phyloP scores from a whole-genome alignment of 2,329 filamentous ascomycete species.

The Penicillium janthinellum region DNA sequence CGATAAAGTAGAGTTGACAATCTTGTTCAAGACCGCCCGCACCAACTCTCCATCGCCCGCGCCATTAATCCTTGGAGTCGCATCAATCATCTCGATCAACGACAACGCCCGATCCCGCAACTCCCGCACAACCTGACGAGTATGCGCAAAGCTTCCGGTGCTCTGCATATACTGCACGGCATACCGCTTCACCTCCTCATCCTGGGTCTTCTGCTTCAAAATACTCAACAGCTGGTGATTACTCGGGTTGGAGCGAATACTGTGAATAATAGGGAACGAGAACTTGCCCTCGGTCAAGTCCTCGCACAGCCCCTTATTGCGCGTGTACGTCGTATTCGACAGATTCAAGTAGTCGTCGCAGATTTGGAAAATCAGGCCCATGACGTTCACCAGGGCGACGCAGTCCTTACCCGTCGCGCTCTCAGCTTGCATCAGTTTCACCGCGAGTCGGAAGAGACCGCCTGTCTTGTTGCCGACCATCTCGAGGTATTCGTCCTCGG shows the following conservation, averaged over 20 bases:
- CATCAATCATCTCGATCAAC: conserved; percentile 66
- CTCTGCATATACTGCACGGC: conserved; percentile 88
- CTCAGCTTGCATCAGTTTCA: conserved; percentile 51
- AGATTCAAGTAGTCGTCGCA: conserved; percentile 86
- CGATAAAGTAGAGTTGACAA: conserved; percentile 50
- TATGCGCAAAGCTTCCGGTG: conserved; percentile 88
- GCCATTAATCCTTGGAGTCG: conserved; percentile 45
- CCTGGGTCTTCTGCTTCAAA: conserved; percentile 81
- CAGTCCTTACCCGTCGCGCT: conserved; percentile 44
- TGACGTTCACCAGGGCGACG: conserved; percentile 67
- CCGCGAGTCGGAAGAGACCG: conserved; percentile 49
- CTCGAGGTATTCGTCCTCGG: conserved; percentile 50
- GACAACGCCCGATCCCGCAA: conserved; percentile 65
- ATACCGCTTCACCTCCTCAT: conserved; percentile 87
- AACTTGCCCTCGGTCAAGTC: conserved; percentile 97
- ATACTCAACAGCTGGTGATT: conserved; percentile 82
- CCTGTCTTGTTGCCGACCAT: conserved; percentile 56
- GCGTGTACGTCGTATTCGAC: conserved; percentile 67
- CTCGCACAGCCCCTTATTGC: conserved; percentile 92
- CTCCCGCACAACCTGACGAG: conserved; percentile 65
- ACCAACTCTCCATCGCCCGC: conserved; percentile 60
- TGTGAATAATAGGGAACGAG: conserved; percentile 92
- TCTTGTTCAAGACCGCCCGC: conserved; percentile 68
- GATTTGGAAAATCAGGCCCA: conserved; percentile 51
- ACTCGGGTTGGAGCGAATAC: conserved; percentile 67